Evolutionary conservation across 306 rosid species (phyloP).

Genomic region (Prinsepia uniflora): DNA sequence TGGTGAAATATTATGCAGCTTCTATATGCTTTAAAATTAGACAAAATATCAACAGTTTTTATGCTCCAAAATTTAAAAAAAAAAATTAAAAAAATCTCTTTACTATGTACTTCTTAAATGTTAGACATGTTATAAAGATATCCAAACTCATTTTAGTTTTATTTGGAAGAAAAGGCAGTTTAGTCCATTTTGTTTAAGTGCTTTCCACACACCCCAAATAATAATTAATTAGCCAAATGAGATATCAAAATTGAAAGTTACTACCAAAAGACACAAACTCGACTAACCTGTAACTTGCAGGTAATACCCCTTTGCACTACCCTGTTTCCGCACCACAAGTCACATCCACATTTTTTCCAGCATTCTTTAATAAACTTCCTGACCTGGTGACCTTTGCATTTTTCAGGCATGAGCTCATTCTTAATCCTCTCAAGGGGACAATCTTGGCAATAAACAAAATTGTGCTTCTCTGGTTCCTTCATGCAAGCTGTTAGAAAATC

Average conservation of each 20-base stretch:
- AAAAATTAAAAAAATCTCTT: background rate
- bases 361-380: conserved; percentile 87
- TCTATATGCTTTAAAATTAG: background rate
- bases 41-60: background rate
- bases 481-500: conserved; percentile 51
- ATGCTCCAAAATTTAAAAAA: too few species aligned
- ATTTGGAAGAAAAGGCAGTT: background rate
- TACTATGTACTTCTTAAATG: background rate
- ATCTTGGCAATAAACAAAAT: conserved; percentile 56
- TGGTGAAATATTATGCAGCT: background rate
- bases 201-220: background rate
- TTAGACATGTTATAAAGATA: background rate
- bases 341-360: conserved; percentile 95
- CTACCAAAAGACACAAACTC: conserved; percentile 18
- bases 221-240: conserved; percentile 3
- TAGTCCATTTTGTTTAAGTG: background rate
- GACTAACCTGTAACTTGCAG: conserved; percentile 74
- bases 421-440: conserved; percentile 71
- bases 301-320: conserved; percentile 79
- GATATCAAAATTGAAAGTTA: conserved; percentile 6
- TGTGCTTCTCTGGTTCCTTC: conserved; percentile 43
- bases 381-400: conserved; percentile 74
- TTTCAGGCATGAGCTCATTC: conserved; percentile 44
- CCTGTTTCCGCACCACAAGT: conserved; percentile 83
- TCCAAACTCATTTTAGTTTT: background rate